These are phyloP conservation scores for Hortaea werneckii DNA, from an alignment of 2,329 filamentous ascomycete genomes.

Conservation along the genomic window DNA sequence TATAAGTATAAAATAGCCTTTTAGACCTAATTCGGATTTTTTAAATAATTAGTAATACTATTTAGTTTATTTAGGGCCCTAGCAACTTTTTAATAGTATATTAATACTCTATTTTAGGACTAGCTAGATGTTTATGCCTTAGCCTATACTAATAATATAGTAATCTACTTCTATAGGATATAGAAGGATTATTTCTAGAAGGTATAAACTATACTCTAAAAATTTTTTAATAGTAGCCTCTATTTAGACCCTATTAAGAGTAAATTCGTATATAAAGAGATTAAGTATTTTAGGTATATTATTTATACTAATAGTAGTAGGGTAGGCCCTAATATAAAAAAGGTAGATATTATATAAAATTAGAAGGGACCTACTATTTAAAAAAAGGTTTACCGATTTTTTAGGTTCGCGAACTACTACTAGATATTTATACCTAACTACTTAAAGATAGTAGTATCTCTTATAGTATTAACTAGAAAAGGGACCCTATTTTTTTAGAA, in stretches of 20 bases:
- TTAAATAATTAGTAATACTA: no score
- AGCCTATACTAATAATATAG: no score
- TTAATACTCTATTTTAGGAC: no score
- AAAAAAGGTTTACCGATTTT: constrained; percentile 15
- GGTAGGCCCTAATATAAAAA: constrained; percentile 9
- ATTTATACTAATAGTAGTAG: constrained; percentile 3
- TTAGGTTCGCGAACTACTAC: constrained; percentile 15
- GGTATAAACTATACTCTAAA: neutral
- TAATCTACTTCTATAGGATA: no score
- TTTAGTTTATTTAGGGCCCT: no score
- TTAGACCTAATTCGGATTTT: no score
- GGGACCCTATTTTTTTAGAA: constrained; percentile 5
- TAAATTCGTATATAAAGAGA: constrained; percentile 1
- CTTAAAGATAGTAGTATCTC: constrained; percentile 2
- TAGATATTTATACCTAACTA: no score
- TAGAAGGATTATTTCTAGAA: no score
- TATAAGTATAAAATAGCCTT: no score
- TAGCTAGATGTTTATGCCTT: no score
- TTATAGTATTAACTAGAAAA: constrained; percentile 11
- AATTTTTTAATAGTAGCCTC: constrained; percentile 1
- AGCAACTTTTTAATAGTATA: constrained; percentile 13
- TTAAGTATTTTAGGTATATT: constrained; percentile 3
- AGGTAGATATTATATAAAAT: neutral
- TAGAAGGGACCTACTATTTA: constrained; percentile 1
- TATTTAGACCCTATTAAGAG: constrained; percentile 2